These are phyloP conservation scores for Phytophthora europaea DNA, from an alignment of 352 stramenopile genomes.

Conservation along the genomic window DNA sequence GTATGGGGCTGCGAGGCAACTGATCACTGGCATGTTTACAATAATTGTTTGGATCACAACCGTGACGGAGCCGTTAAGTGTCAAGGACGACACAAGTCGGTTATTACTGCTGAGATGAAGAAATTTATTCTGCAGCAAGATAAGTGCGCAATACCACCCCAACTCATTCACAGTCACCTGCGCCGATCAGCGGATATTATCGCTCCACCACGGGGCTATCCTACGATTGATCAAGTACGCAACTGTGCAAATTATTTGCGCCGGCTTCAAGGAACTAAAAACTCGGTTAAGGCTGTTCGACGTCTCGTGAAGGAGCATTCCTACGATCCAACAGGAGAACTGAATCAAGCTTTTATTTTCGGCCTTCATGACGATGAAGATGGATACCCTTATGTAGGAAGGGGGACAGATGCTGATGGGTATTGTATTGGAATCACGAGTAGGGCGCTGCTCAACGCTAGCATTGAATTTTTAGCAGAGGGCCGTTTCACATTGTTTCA, in stretches of 20 bases:
- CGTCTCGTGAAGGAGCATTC: not conserved
- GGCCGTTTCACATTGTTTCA: not conserved
- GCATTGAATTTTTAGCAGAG: not conserved
- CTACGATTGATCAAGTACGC: not conserved
- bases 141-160: not conserved
- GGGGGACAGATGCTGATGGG: not conserved
- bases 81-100: too few species aligned
- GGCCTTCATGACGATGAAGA: not conserved
- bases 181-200: not conserved
- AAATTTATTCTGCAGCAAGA: not conserved
- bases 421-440: not conserved
- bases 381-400: not conserved
- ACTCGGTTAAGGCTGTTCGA: not conserved
- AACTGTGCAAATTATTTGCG: not conserved
- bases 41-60: not conserved
- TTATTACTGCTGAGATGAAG: not conserved
- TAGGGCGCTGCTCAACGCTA: not conserved
- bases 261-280: not conserved
- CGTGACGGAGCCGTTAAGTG: too few species aligned
- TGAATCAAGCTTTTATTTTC: not conserved
- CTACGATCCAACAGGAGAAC: not conserved
- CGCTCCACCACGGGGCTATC: not conserved
- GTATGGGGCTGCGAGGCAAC: not conserved
- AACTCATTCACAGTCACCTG: not conserved
- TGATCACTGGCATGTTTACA: not conserved